Base-by-base conservation (phyloP, 2,329 filamentous ascomycete genomes). In the Ustilaginoidea virens region DNA sequence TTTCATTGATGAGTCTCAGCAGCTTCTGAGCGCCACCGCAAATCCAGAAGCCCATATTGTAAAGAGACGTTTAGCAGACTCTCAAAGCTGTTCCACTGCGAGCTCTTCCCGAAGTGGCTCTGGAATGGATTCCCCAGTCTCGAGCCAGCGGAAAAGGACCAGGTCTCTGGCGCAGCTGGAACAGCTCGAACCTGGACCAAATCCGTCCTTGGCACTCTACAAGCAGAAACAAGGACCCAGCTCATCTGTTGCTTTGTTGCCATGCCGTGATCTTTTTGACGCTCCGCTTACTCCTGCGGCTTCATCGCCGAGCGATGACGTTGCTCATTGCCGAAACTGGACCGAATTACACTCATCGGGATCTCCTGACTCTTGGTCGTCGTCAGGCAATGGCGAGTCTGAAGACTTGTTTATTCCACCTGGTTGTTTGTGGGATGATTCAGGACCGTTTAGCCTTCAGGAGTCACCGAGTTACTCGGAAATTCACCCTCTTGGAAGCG, bases 361-460 rank as follows among this genome's bases (percentile, higher is more conserved):
- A 15, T 38, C 30, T 29, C 32, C 36, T 16, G 30, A 31, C 11
- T 28, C 32, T 5, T 25, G 32, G n/a, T n/a, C n/a, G 25, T n/a
- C 22, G 7, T 27, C 30, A 9, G 30, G 25, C 5, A 29, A 24
- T 11, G 29, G 30, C 23, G 32, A 28, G 9, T n/a, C 25, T 5
- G 21, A 24, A 3, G 34, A 32, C 13, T 25, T 25, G 5, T 20
- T 30, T 11, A 23, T 25, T 12, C 28, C 25, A 14, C 29, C 31
- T 23, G 27, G 27, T 13, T 25, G 12, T 27, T n/a, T 26, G 22
- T 29, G 26, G 27, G 18, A 23, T 15, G 23, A 19, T 7, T 12
- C 12, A 14, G 15, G 23, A 14, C 5, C 17, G 15, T 28, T 22
- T 13, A 14, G 15, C 15, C 17, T 23, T 25, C 27, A 27, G 16